Evolutionary conservation across 352 stramenopile genomes (phyloP), one percentile per base, ranked within the genome.

Genomic region (Ochromonadaceae sp.): DNA sequence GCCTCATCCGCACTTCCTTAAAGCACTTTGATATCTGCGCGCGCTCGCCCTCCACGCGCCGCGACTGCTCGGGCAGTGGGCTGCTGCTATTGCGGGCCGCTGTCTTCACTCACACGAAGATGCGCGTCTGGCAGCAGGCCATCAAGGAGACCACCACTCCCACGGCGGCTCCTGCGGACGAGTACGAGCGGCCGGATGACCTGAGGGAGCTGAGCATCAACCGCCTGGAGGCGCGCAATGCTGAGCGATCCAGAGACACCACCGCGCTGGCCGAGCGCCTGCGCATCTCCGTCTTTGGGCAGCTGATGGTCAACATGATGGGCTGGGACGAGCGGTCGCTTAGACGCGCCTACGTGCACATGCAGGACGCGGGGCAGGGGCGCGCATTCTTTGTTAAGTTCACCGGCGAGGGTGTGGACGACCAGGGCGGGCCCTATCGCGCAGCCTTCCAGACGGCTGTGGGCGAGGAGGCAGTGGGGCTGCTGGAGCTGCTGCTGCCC

Each of bases 311-410:
- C 28, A 30, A 36, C 2, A 53, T 76, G 25, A 30, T 32, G 25
- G 32, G 38, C 17, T 76, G 69, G 69, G 70, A 74, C n/a, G 65
- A 66, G 22, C 30, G 56, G 3, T 47, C 63, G 30, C 57, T 76
- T 31, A 35, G 70, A 43, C n/a, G 65, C 25, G 59, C 58, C 26
- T 76, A 67, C 31, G 46, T 76, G 25, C 70, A 76, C 52, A 73
- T 73, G 56, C 65, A 70, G 43, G 91, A 98, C 62, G 92, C 89
- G 32, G 90, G 90, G 4, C 93, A 99, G 73, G 86, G 92, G 44
- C 81, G 93, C 50, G 89, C 90, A 49, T 99, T 98, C 71, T 98
- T 98, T 74, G 90, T 98, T n/a, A 98, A 97, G 67, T 92, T 98
- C 47, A 76, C 96, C 44, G 89, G 90, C 59, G 91, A 98, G 74